Base-by-base conservation (phyloP, 1,139 yeast species). In the Candida tunisiensis region DNA sequence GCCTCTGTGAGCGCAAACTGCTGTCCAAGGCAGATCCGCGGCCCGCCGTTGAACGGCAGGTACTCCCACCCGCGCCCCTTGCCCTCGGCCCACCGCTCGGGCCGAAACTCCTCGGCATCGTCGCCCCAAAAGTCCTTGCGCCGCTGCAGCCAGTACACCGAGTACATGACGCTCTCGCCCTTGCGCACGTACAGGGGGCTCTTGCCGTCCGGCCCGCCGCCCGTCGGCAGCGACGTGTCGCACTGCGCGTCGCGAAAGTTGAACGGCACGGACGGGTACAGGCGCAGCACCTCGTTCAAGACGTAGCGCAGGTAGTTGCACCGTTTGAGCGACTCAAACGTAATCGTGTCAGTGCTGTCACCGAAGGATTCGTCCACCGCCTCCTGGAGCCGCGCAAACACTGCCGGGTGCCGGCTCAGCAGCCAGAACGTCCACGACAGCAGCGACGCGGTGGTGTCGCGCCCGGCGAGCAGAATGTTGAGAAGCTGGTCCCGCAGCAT, bases 1-100 rank as follows among this genome's bases (percentile, higher is more conserved):
- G 66, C 63, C 44, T 66, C 72, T 5, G 71, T 65, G 34, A 65
- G 53, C 2, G 70, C 71, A 47, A 59, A 63, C 40, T 64, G 71
- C 42, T 65, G 71, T 12, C 72, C 72, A 32, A 66, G 50, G 37
- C 72, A 65, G 34, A 65, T 64, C 30, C 72, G 50, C 23, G 72
- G 71, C 15, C 72, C 72, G 24, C 71, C 72, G 36, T 64, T 64
- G 50, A 64, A 65, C 3, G 51, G 51, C 16, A 44, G 30, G 25
- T 38, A 46, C 15, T 38, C 44, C 51, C 51, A 46, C n/a, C 36
- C 17, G 23, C 31, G 33, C 14, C 29, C 27, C 16, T 27, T 24
- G 9, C 41, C 36, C 15, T 29, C 33, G n/a, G 28, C 28, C 69
- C 69, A 63, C 36, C 69, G 52, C 36, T 64, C 70, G 5, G 70